These are phyloP conservation scores for Graphilbum ipis-grandicollis DNA, from an alignment of 2,329 filamentous ascomycete genomes.

Conservation along the genomic window DNA sequence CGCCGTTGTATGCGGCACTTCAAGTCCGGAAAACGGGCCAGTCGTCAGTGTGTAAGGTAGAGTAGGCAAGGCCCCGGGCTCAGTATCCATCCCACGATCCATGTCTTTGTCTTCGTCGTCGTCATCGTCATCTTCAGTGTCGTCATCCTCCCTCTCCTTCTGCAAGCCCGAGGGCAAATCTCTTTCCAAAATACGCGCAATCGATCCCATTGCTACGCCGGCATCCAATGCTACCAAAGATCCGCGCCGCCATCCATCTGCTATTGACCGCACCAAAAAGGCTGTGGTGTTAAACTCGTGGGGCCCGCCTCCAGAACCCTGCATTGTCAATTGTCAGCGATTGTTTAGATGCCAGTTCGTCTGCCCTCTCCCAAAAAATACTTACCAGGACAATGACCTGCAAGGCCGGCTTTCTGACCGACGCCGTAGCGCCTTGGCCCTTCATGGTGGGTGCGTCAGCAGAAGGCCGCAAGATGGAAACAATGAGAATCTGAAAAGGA, in stretches of 20 bases:
- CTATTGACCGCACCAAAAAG: conserved; percentile 68
- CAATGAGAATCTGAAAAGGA: too few species aligned
- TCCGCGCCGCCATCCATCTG: conserved; percentile 61
- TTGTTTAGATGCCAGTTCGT: too few species aligned
- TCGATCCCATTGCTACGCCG: conserved; percentile 73
- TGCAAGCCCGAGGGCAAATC: too few species aligned
- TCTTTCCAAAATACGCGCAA: conserved; percentile 67
- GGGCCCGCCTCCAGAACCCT: conserved; percentile 85
- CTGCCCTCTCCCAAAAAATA: too few species aligned
- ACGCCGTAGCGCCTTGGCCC: conserved; percentile 6
- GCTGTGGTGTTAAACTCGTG: conserved; percentile 80
- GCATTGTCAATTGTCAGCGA: conserved; percentile 8
- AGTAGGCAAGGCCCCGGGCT: conserved; percentile 11
- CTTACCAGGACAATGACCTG: conserved; percentile 63
- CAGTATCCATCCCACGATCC: too few species aligned
- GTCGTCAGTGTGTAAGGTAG: conserved; percentile 38
- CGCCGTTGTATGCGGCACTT: conserved; percentile 47
- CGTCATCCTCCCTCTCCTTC: too few species aligned
- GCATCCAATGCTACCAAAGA: conserved; percentile 88
- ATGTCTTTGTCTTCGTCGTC: neutral
- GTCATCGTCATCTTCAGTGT: conserved; percentile 1
- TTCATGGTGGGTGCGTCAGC: conserved; percentile 1
- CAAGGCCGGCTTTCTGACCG: conserved; percentile 28
- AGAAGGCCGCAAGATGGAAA: too few species aligned
- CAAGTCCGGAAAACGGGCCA: conserved; percentile 68